Evolutionary conservation across 345 rosid genomes (phyloP).

Genomic region (Linum usitatissimum): DNA sequence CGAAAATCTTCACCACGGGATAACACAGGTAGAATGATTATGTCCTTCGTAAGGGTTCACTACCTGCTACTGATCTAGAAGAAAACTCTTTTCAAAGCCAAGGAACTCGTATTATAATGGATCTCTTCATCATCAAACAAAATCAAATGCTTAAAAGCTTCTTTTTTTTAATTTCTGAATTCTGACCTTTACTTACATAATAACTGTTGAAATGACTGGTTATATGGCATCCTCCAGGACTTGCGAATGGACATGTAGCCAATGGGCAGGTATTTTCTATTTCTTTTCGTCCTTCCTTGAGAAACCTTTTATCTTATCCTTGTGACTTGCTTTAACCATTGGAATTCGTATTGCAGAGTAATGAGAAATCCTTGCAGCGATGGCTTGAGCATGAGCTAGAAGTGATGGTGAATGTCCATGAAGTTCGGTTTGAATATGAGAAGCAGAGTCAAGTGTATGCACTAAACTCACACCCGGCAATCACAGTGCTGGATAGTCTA

Average conservation of each 20-base stretch:
- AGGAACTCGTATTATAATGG: background rate
- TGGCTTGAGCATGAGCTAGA: slow-evolving; percentile 97
- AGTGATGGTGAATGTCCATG: slow-evolving; percentile 98
- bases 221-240: slow-evolving; percentile 36
- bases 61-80: slow-evolving; percentile 1
- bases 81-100: slow-evolving; percentile 1
- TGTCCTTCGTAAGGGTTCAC: background rate
- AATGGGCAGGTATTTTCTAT: slow-evolving; percentile 65
- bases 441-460: slow-evolving; percentile 97
- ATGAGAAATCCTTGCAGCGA: slow-evolving; percentile 83
- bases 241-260: slow-evolving; percentile 57
- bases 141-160: background rate
- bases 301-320: background rate
- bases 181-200: slow-evolving; percentile 3
- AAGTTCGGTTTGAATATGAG: slow-evolving; percentile 93
- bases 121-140: slow-evolving; percentile 2
- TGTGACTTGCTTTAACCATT: slow-evolving; percentile 9
- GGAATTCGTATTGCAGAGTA: slow-evolving; percentile 35
- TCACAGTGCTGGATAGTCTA: slow-evolving; percentile 2
- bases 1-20: slow-evolving; percentile 85
- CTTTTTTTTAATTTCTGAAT: too few relatives aligned
- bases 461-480: slow-evolving; percentile 5
- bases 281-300: background rate
- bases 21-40: slow-evolving; percentile 34
- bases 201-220: background rate